A percentile compares a stretch with the other conserved stretches of the same genome.
phyloP scores from a whole-genome alignment of 176 grass and related monocot genomes.

The Themeda triandra region DNA sequence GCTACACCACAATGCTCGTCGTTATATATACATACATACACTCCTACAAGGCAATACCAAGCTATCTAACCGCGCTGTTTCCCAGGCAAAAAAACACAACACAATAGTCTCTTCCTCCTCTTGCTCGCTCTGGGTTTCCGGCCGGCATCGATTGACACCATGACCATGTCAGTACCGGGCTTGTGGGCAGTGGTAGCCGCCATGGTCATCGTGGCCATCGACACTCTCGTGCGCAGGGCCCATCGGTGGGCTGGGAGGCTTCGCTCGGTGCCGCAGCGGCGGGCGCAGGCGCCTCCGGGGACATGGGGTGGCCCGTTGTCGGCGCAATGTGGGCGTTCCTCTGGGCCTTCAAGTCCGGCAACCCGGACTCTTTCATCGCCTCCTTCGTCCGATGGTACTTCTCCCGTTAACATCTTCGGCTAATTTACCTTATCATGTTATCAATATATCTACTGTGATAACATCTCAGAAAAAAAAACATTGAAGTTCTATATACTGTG shows the following conservation, averaged over 20 bases:
- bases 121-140: too few relatives aligned
- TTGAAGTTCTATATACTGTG: too few relatives aligned
- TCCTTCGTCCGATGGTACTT: slow-evolving; percentile 57
- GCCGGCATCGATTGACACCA: too few relatives aligned
- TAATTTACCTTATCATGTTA: not conserved
- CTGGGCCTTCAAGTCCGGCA: slow-evolving; percentile 43
- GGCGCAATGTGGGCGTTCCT: slow-evolving; percentile 83
- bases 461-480: too few relatives aligned
- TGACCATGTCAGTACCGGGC: not conserved
- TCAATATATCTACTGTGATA: too few relatives aligned
- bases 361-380: slow-evolving; percentile 76
- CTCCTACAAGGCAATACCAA: too few relatives aligned
- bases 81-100: too few relatives aligned
- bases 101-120: too few relatives aligned
- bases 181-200: not conserved
- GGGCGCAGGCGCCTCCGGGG: slow-evolving; percentile 55
- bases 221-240: not conserved
- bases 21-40: too few relatives aligned
- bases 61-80: too few relatives aligned
- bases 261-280: slow-evolving; percentile 25
- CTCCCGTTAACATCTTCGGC: not conserved
- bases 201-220: not conserved
- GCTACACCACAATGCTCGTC: too few relatives aligned
- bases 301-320: slow-evolving; percentile 81
- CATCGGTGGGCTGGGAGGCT: slow-evolving; percentile 47